phyloP scores from a whole-genome alignment of 2,329 filamentous ascomycete species.

The Penicillium digitatum region DNA sequence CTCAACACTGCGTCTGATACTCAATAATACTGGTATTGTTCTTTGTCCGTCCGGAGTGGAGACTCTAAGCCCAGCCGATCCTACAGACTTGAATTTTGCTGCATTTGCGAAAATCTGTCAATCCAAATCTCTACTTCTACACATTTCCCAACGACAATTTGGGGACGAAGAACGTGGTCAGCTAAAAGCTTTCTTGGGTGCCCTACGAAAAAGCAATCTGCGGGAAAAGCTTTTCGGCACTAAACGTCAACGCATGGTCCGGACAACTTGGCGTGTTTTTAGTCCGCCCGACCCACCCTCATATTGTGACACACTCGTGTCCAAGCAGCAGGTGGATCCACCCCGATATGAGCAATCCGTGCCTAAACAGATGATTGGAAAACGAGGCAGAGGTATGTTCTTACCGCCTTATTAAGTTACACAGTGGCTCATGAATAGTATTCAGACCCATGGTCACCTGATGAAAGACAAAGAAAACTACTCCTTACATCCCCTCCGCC shows the following conservation, averaged over 20 bases:
- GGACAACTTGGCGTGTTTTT: no score
- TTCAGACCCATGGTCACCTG: constrained; percentile 12
- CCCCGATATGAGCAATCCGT: neutral
- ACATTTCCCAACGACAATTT: constrained; percentile 19
- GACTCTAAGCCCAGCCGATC: constrained; percentile 11
- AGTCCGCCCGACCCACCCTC: constrained; percentile 15
- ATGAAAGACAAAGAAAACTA: constrained; percentile 13
- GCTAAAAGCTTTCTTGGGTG: constrained; percentile 12
- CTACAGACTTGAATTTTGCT: constrained; percentile 8
- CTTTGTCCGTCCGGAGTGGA: constrained; percentile 14
- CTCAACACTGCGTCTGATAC: constrained; percentile 16
- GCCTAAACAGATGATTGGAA: constrained; percentile 12
- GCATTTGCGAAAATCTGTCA: constrained; percentile 19
- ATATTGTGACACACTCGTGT: constrained; percentile 10
- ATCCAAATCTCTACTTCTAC: constrained; percentile 16
- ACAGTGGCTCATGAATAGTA: constrained; percentile 13
- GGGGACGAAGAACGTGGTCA: constrained; percentile 12
- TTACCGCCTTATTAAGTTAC: constrained; percentile 5
- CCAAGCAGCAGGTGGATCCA: neutral
- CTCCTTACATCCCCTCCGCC: constrained; percentile 13
- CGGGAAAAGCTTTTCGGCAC: constrained; percentile 11
- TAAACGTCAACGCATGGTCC: no score
- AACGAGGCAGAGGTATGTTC: constrained; percentile 20
- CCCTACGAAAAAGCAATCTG: constrained; percentile 15
- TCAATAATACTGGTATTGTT: constrained; percentile 13